A percentile compares a stretch with the other conserved stretches of the same genome.
Conservation (phyloP, 2,329 filamentous ascomycete species). For the Microsporum ferrugineum region DNA sequence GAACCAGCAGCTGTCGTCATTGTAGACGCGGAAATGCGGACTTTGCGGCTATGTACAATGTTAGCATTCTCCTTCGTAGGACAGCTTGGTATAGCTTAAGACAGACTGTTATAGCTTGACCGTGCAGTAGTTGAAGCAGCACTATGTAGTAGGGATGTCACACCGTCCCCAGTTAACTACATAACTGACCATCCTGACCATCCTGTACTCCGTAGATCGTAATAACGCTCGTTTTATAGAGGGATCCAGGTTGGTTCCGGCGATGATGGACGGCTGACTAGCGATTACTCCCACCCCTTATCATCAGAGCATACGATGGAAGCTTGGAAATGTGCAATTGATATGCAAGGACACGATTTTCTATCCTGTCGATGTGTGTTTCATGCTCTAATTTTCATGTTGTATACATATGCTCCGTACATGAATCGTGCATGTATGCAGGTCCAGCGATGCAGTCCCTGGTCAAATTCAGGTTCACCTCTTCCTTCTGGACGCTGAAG, state of each 20-base stretch:
- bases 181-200: not conserved
- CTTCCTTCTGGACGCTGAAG: too few species aligned
- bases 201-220: not conserved
- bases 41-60: not conserved
- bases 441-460: not conserved
- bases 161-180: not conserved
- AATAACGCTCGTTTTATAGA: not conserved
- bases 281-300: not conserved
- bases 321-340: not conserved
- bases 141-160: not conserved
- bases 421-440: not conserved
- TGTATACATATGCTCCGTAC: constrained; percentile 2
- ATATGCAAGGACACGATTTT: not conserved
- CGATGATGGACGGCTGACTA: not conserved
- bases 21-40: not conserved
- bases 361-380: not conserved
- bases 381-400: not conserved
- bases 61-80: not conserved
- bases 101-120: not conserved
- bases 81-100: not conserved
- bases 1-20: not conserved
- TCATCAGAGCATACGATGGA: not conserved
- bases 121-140: not conserved
- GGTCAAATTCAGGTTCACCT: not conserved
- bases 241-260: not conserved